phyloP scores from a whole-genome alignment of 2,329 filamentous ascomycete species.

The Ophiosphaerella narmari region DNA sequence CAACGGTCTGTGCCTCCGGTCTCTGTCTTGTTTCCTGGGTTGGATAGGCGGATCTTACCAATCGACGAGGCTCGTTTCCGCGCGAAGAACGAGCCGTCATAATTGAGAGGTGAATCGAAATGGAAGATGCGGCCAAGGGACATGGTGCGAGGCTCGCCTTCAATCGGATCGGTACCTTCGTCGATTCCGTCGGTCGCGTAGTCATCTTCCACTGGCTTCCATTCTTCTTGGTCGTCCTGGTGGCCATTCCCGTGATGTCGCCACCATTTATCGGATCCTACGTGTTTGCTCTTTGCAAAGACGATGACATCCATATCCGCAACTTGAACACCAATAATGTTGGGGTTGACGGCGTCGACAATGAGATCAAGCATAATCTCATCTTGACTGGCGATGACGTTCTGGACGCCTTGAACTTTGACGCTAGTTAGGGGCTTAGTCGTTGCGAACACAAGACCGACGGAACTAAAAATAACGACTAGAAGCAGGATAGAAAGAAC shows the following conservation, averaged over 20 bases:
- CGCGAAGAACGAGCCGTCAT: constrained; percentile 88
- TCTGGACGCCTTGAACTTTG: constrained; percentile 77
- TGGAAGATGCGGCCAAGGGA: constrained; percentile 84
- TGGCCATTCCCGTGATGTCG: constrained; percentile 40
- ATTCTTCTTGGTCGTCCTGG: constrained; percentile 31
- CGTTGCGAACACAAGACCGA: constrained; percentile 88
- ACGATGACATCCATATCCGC: constrained; percentile 87
- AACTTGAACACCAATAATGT: constrained; percentile 85
- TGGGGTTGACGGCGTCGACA: constrained; percentile 88
- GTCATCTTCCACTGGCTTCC: constrained; percentile 26
- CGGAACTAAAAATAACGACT: constrained; percentile 80
- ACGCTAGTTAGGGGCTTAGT: constrained; percentile 85
- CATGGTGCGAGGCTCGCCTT: constrained; percentile 77
- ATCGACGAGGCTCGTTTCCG: constrained; percentile 72
- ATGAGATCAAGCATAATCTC: constrained; percentile 93
- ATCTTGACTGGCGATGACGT: constrained; percentile 90
- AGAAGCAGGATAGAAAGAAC: constrained; percentile 81
- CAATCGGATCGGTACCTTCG: constrained; percentile 65
- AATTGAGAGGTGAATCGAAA: constrained; percentile 86
- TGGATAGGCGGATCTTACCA: constrained; percentile 79
- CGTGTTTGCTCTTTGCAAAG: constrained; percentile 91
- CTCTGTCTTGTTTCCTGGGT: constrained; percentile 87
- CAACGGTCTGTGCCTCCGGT: constrained; percentile 81
- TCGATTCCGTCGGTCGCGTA: constrained; percentile 44
- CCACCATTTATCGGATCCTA: constrained; percentile 63